Conservation (phyloP, 1,284 basidiomycete genomes). For the Xerocomus cyaneibrunnescens region DNA sequence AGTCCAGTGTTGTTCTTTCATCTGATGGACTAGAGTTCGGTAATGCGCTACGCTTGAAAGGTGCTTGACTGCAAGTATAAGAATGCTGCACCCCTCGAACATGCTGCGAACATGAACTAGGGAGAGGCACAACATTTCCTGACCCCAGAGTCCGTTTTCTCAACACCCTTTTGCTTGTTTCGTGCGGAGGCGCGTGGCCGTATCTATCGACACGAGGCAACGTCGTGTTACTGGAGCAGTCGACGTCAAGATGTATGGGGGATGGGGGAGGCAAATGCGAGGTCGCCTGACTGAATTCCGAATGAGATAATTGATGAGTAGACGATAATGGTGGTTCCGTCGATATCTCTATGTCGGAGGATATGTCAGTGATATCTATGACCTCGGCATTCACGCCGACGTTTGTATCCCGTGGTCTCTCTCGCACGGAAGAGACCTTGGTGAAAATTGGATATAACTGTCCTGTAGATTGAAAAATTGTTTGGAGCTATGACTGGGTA, state of each 20-base stretch:
- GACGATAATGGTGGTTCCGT: slow-evolving; percentile 15
- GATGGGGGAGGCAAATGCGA: slow-evolving; percentile 11
- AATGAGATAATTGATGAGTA: slow-evolving; percentile 10
- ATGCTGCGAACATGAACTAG: slow-evolving; percentile 57
- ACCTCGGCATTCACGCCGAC: slow-evolving; percentile 12
- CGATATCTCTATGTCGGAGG: slow-evolving; percentile 15
- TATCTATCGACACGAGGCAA: slow-evolving; percentile 4
- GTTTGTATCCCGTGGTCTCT: neutral
- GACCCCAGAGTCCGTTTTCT: slow-evolving; percentile 5
- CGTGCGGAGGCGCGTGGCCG: neutral
- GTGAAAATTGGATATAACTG: slow-evolving; percentile 32
- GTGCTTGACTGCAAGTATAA: slow-evolving; percentile 15
- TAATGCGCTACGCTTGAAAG: slow-evolving; percentile 10
- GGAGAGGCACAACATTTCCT: slow-evolving; percentile 43
- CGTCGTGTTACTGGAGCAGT: slow-evolving; percentile 4
- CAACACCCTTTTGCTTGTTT: slow-evolving; percentile 3
- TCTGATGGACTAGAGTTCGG: slow-evolving; percentile 2
- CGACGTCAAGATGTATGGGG: neutral
- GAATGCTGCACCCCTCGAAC: slow-evolving; percentile 53
- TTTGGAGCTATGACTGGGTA: neutral
- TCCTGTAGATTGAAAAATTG: slow-evolving; percentile 13
- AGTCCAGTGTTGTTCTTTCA: slow-evolving; percentile 13
- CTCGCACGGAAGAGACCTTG: slow-evolving; percentile 5
- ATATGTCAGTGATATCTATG: slow-evolving; percentile 21
- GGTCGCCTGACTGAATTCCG: slow-evolving; percentile 5